A percentile compares a stretch with the other conserved stretches of the same genome.
Evolutionary conservation across 306 rosid genomes (phyloP).

Genomic region (Gastrolobium villosum): DNA sequence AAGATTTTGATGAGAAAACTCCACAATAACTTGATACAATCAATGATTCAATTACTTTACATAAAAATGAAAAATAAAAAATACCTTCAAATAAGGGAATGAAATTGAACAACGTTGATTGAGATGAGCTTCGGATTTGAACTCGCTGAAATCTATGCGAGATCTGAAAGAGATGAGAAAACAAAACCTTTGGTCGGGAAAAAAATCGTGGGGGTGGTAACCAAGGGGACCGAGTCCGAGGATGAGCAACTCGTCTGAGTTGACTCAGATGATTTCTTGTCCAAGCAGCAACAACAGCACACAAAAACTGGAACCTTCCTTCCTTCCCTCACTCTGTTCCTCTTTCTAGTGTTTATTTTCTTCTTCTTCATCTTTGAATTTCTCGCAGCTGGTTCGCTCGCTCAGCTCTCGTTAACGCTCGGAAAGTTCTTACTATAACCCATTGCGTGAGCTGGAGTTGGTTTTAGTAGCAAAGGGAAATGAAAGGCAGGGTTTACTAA

Average conservation of each 20-base stretch:
- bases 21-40: neutral
- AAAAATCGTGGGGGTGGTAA: neutral
- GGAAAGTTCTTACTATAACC: slow-evolving; percentile 64
- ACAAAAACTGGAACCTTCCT: slow-evolving; percentile 41
- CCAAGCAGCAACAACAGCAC: slow-evolving; percentile 44
- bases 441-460: no score
- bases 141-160: slow-evolving; percentile 60
- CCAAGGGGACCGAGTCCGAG: slow-evolving; percentile 39
- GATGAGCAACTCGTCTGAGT: slow-evolving; percentile 57
- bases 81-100: slow-evolving; percentile 21
- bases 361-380: no score
- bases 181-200: neutral
- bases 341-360: neutral
- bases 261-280: slow-evolving; percentile 50
- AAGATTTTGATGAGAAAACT: neutral
- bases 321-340: neutral
- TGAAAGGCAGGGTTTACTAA: no score
- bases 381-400: no score
- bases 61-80: neutral
- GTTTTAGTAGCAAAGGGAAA: no score
- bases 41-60: neutral
- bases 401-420: slow-evolving; percentile 39
- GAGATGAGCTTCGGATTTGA: slow-evolving; percentile 45
- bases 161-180: slow-evolving; percentile 57
- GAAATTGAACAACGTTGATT: slow-evolving; percentile 29